Percentiles rank a stretch among this genome's conserved stretches.
These are phyloP conservation scores for grape (Vitis vinifera) DNA, from an alignment of 164 flowering plant genomes.

Conservation along the genomic window DNA sequence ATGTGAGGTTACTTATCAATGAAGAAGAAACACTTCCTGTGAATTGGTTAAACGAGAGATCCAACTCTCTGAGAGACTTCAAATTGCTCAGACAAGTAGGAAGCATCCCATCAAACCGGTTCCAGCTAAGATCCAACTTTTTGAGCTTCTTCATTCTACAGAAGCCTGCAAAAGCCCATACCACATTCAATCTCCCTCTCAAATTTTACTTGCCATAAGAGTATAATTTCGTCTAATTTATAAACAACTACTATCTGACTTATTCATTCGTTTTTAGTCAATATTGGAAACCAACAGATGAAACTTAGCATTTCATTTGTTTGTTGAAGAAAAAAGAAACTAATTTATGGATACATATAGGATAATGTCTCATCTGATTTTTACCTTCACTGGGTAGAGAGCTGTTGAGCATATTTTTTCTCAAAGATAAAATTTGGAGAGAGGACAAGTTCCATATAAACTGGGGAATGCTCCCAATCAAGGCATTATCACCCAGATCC, in stretches of 20 bases:
- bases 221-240: too few relatives aligned
- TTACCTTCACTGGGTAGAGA: slow-evolving; percentile 8
- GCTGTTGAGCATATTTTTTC: slow-evolving; percentile 1
- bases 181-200: not conserved
- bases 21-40: too few relatives aligned
- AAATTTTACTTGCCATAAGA: too few relatives aligned
- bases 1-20: too few relatives aligned
- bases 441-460: not conserved
- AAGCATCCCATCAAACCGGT: not conserved
- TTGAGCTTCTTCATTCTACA: not conserved
- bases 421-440: slow-evolving; percentile 5
- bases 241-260: too few relatives aligned
- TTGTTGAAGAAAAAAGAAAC: too few relatives aligned
- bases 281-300: too few relatives aligned
- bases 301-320: too few relatives aligned
- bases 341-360: too few relatives aligned
- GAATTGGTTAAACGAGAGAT: too few relatives aligned
- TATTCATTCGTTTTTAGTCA: too few relatives aligned
- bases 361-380: not conserved
- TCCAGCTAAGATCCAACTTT: not conserved
- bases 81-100: not conserved
- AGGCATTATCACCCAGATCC: slow-evolving; percentile 5
- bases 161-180: not conserved
- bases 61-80: too few relatives aligned
- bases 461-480: not conserved